A percentile compares a stretch with the other conserved stretches of the same genome.
These are phyloP conservation scores for Diaporthe batatas DNA, from an alignment of 2,329 filamentous ascomycete genomes.

Conservation along the genomic window DNA sequence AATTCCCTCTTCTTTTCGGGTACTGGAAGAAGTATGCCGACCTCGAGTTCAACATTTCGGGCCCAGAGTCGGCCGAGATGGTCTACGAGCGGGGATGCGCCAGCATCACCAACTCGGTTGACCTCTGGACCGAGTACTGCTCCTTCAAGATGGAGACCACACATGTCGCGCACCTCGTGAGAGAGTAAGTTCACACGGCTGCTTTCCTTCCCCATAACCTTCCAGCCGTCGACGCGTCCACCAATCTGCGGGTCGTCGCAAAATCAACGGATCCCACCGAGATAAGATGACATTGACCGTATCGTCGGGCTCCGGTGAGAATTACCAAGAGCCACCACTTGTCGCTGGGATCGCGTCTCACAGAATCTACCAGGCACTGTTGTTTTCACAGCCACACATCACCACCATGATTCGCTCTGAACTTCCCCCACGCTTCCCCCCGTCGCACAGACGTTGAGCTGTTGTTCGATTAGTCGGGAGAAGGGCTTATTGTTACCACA, in stretches of 20 bases:
- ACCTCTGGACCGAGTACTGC: constrained; percentile 98
- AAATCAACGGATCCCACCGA: constrained; percentile 57
- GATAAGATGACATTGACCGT: constrained; percentile 44
- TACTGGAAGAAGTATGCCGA: constrained; percentile 99
- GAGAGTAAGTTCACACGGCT: constrained; percentile 94
- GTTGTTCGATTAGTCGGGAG: constrained; percentile 58
- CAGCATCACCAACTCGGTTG: constrained; percentile 92
- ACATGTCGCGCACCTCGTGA: constrained; percentile 92
- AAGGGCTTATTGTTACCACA: constrained; percentile 65
- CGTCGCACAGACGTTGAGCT: constrained; percentile 61
- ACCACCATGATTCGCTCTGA: constrained; percentile 52
- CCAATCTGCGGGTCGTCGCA: constrained; percentile 52
- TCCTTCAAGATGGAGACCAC: constrained; percentile 98
- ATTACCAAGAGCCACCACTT: constrained; percentile 72
- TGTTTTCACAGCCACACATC: constrained; percentile 52
- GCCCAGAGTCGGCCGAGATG: constrained; percentile 97
- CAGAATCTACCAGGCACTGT: constrained; percentile 74
- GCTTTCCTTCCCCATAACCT: constrained; percentile 75
- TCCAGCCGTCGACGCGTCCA: constrained; percentile 46
- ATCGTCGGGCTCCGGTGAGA: constrained; percentile 72
- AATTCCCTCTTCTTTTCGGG: constrained; percentile 95
- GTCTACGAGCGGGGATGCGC: constrained; percentile 96
- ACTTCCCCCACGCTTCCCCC: constrained; percentile 55
- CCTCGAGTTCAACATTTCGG: constrained; percentile 95
- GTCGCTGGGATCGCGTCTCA: constrained; percentile 74